Percentiles rank a stretch among this genome's conserved stretches.
These are phyloP conservation scores for Canna indica DNA, from an alignment of 176 grass and related monocot species.

Conservation along the genomic window DNA sequence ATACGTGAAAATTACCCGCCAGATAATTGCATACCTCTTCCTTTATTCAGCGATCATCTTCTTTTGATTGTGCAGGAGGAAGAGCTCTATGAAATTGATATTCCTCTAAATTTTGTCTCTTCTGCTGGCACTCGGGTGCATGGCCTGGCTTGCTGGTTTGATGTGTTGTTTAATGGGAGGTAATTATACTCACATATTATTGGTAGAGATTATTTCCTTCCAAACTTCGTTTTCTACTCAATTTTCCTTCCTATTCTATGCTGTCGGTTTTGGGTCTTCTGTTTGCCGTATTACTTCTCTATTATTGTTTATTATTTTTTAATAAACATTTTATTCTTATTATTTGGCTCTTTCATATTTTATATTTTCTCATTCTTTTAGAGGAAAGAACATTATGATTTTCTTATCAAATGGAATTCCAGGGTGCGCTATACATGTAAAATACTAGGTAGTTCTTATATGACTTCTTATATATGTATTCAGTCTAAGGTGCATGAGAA, in stretches of 20 bases:
- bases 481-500: too few relatives aligned
- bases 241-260: background rate
- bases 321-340: too few relatives aligned
- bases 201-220: background rate
- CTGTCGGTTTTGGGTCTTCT: background rate
- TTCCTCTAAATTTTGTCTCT: slow-evolving; percentile 78
- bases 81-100: slow-evolving; percentile 89
- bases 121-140: slow-evolving; percentile 93
- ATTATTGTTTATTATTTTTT: background rate
- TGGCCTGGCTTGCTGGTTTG: slow-evolving; percentile 98
- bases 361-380: background rate
- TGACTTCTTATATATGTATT: too few relatives aligned
- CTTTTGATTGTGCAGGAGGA: slow-evolving; percentile 68
- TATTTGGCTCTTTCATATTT: background rate
- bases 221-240: background rate
- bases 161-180: slow-evolving; percentile 97
- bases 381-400: background rate
- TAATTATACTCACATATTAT: slow-evolving; percentile 6
- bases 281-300: background rate
- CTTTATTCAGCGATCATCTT: too few relatives aligned
- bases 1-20: too few relatives aligned
- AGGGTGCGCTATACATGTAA: too few relatives aligned
- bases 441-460: too few relatives aligned
- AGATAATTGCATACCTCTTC: background rate
- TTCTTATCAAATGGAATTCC: too few relatives aligned